phyloP scores from a whole-genome alignment of 2,329 filamentous ascomycete species.

The Claviceps purpurea region DNA sequence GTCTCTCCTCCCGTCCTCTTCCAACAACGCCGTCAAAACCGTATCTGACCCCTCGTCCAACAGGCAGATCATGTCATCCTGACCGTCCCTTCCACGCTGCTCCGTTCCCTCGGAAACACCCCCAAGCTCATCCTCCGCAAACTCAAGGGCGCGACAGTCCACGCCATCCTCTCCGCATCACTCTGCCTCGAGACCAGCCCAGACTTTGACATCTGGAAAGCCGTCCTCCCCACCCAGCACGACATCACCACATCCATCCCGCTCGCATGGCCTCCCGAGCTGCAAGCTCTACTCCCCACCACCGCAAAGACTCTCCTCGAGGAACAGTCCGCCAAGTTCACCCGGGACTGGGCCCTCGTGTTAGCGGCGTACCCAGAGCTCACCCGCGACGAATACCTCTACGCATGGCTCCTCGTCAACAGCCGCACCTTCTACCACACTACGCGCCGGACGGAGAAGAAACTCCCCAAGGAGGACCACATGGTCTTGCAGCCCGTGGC shows the following conservation, averaged over 20 bases:
- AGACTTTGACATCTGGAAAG: constrained; percentile 45
- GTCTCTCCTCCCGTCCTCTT: constrained; percentile 23
- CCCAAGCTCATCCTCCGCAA: constrained; percentile 36
- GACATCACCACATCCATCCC: constrained; percentile 41
- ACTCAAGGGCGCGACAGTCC: constrained; percentile 44
- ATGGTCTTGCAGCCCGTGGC: constrained; percentile 60
- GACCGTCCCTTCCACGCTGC: constrained; percentile 46
- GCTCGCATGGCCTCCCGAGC: constrained; percentile 29
- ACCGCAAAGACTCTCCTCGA: constrained; percentile 30
- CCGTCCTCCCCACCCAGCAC: constrained; percentile 48
- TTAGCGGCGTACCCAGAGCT: constrained; percentile 13
- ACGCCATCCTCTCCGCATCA: constrained; percentile 60
- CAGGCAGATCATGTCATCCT: constrained; percentile 42
- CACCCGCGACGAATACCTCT: constrained; percentile 30
- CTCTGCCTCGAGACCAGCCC: constrained; percentile 40
- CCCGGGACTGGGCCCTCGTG: constrained; percentile 26
- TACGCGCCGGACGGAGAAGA: constrained; percentile 29
- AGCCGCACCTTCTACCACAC: constrained; percentile 50
- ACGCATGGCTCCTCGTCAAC: constrained; percentile 47
- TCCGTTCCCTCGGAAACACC: constrained; percentile 52
- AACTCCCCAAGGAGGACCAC: constrained; percentile 37
- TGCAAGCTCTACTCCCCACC: constrained; percentile 31
- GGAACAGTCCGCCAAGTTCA: constrained; percentile 36
- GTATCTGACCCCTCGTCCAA: no score
- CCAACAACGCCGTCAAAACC: no score